phyloP scores from a whole-genome alignment of 805 yeast genomes.

The Wickerhamomyces xylosicus region DNA sequence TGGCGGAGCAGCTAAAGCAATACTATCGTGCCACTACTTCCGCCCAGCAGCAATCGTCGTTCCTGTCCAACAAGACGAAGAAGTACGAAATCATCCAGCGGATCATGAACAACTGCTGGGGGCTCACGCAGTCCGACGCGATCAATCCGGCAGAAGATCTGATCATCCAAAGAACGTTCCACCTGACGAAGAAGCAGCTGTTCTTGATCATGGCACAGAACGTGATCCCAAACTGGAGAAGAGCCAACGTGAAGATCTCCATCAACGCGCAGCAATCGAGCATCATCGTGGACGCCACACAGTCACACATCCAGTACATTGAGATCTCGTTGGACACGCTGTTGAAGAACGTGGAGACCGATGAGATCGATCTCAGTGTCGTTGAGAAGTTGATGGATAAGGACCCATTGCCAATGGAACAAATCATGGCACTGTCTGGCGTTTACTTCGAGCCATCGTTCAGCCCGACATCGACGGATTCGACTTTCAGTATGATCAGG shows the following conservation, averaged over 20 bases:
- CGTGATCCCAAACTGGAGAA: conserved; percentile 16
- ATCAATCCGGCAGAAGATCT: conserved; percentile 11
- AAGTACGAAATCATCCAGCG: conserved; percentile 5
- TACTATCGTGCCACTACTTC: conserved; percentile 7
- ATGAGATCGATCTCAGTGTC: conserved; percentile 9
- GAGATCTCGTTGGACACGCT: conserved; percentile 14
- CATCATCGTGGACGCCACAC: conserved; percentile 15
- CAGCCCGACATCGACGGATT: no score
- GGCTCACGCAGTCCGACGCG: conserved; percentile 5
- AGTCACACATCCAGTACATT: conserved; percentile 16
- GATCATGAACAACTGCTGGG: conserved; percentile 12
- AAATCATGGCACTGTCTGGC: conserved; percentile 15
- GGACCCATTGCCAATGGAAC: conserved; percentile 11
- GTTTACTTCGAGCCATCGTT: conserved; percentile 5
- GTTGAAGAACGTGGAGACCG: conserved; percentile 7
- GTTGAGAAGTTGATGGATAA: conserved; percentile 6
- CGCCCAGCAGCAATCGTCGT: conserved; percentile 3
- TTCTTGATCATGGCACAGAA: conserved; percentile 13
- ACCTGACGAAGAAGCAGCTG: conserved; percentile 12
- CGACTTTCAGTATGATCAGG: no score
- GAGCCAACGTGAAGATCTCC: conserved; percentile 16
- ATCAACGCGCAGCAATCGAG: conserved; percentile 11
- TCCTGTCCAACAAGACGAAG: not conserved
- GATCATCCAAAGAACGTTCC: conserved; percentile 11
- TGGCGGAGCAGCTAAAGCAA: conserved; percentile 8